phyloP scores from a whole-genome alignment of 306 rosid genomes.

The Sophora flavescens region DNA sequence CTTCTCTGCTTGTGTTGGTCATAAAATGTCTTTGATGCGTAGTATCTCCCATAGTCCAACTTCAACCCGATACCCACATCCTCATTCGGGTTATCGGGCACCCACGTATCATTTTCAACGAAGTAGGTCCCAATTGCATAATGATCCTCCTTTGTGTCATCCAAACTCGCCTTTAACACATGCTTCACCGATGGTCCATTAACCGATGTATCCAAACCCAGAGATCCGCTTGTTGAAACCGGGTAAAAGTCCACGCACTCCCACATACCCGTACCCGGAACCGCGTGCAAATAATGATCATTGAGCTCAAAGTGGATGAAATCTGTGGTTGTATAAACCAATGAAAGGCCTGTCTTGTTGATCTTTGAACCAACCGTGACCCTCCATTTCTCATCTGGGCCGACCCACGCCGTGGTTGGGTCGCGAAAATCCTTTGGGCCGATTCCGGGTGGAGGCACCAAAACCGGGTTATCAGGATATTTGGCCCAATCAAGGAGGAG shows the following conservation, averaged over 20 bases:
- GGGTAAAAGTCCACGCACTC: conserved; percentile 93
- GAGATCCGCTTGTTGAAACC: conserved; percentile 57
- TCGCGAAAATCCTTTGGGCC: conserved; percentile 66
- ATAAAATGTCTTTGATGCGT: conserved; percentile 86
- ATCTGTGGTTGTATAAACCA: conserved; percentile 65
- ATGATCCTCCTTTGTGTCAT: conserved; percentile 65
- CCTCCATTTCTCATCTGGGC: conserved; percentile 73
- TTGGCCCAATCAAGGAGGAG: conserved; percentile 83
- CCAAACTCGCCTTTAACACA: conserved; percentile 82
- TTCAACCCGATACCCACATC: conserved; percentile 88
- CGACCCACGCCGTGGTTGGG: conserved; percentile 80
- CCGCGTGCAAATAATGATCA: conserved; percentile 56
- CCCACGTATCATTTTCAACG: conserved; percentile 73
- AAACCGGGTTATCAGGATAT: conserved; percentile 65
- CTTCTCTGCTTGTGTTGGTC: conserved; percentile 73
- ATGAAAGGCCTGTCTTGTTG: conserved; percentile 54
- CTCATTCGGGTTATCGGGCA: conserved; percentile 78
- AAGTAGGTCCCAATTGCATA: conserved; percentile 78
- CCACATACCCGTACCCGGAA: conserved; percentile 95
- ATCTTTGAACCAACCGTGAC: conserved; percentile 66
- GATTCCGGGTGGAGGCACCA: conserved; percentile 68
- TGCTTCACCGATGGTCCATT: conserved; percentile 67
- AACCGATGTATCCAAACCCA: conserved; percentile 72
- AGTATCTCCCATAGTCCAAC: conserved; percentile 82
- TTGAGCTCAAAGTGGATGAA: conserved; percentile 57